phyloP scores from a whole-genome alignment of 1,139 yeast species.

The Pichia sp. region DNA sequence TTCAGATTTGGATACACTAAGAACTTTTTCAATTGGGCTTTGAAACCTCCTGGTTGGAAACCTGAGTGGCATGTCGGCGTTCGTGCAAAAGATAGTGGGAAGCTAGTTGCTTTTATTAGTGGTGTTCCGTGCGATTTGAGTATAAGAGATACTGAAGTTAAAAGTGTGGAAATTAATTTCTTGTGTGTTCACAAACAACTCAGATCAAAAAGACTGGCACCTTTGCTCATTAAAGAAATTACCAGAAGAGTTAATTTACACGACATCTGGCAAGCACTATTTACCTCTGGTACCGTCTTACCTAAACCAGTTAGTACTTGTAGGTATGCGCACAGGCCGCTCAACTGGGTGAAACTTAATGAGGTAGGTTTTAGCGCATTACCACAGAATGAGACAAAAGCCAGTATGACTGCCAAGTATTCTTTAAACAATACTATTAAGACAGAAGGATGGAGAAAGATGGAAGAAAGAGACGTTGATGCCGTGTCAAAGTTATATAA shows the following conservation, averaged over 20 bases:
- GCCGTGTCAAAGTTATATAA: constrained; percentile 53
- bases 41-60: constrained; percentile 90
- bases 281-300: constrained; percentile 84
- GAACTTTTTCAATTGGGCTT: constrained; percentile 85
- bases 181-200: constrained; percentile 90
- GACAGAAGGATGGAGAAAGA: constrained; percentile 54
- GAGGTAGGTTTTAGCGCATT: constrained; percentile 85
- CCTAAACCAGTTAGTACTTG: constrained; percentile 92
- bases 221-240: constrained; percentile 86
- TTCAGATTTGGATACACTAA: constrained; percentile 86
- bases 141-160: constrained; percentile 50
- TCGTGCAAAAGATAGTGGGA: constrained; percentile 66
- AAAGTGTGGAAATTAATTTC: constrained; percentile 86
- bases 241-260: constrained; percentile 83
- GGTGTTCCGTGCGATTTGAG: constrained; percentile 75
- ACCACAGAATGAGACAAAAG: constrained; percentile 68
- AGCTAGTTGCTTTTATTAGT: constrained; percentile 84
- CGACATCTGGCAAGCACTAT: constrained; percentile 92
- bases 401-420: constrained; percentile 76
- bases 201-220: constrained; percentile 89
- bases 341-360: constrained; percentile 82
- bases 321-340: constrained; percentile 88
- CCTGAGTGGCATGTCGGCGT: constrained; percentile 93
- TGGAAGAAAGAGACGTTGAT: constrained; percentile 55
- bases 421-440: constrained; percentile 58